Conservation (phyloP, 371 early-diverging fungal genomes). For the Gilbertella persicaria region DNA sequence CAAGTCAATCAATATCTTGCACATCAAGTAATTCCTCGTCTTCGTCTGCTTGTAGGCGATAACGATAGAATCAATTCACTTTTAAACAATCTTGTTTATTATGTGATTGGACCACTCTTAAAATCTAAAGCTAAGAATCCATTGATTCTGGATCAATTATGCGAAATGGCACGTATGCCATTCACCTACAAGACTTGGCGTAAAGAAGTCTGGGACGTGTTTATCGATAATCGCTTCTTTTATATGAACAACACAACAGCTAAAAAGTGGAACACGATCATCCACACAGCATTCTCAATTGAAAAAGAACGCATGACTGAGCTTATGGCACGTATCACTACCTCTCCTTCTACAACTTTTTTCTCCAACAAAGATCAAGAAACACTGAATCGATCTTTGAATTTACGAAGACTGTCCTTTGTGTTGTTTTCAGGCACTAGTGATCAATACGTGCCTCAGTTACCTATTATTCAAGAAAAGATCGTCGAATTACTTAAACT, state of each 20-base stretch:
- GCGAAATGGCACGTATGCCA: constrained; percentile 65
- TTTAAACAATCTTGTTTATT: constrained; percentile 76
- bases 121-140: constrained; percentile 56
- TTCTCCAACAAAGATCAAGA: constrained; percentile 88
- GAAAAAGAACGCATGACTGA: constrained; percentile 81
- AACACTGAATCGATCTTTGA: constrained; percentile 64
- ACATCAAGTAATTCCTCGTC: constrained; percentile 64
- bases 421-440: constrained; percentile 72
- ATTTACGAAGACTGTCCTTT: constrained; percentile 78
- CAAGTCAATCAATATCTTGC: constrained; percentile 56
- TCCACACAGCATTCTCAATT: constrained; percentile 63
- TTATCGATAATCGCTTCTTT: constrained; percentile 75
- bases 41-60: constrained; percentile 69
- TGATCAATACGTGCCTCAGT: constrained; percentile 79
- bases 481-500: constrained; percentile 85
- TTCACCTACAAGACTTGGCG: constrained; percentile 73
- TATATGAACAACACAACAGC: constrained; percentile 54
- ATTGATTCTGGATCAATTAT: constrained; percentile 47
- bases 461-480: constrained; percentile 88
- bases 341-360: constrained; percentile 68
- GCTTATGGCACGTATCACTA: constrained; percentile 70
- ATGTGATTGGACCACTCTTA: constrained; percentile 73
- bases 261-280: constrained; percentile 68
- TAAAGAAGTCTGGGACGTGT: constrained; percentile 83
- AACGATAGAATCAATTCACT: constrained; percentile 70